Base-by-base conservation (phyloP, 352 stramenopile genomes). In the Globisporangium lucens region DNA sequence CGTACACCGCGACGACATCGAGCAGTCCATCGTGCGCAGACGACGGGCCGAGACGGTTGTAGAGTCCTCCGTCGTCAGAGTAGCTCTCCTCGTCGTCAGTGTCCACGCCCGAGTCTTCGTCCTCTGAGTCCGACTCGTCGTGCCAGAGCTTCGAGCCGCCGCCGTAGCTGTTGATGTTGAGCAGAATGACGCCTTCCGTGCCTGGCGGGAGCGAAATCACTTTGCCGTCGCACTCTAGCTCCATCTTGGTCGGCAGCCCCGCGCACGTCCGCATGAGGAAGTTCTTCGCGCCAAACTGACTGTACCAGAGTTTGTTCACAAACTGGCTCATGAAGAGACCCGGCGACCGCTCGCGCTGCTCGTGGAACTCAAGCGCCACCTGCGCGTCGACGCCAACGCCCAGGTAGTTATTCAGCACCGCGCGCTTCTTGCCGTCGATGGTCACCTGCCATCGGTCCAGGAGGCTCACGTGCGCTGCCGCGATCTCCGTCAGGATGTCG, bases 261-360 rank as follows among this genome's bases (percentile, higher is more conserved):
- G 87, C 88, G 56, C 87, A 97, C 8, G 85, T 94, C 0, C 85
- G 84, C 35, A 93, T 81, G n/a, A 97, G 74, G 61, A 93, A 94
- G 58, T 94, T 93, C 68, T 94, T 93, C 38, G 86, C 87, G 24
- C 89, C 89, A 61, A 93, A 93, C 68, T 91, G 85, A 69, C 78
- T 90, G 79, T 98, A 98, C 76, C 90, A 95, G 7, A 97, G 36
- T 70, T 97, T 97, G 75, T 98, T 98, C 30, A 95, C 89, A 29
- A 95, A 85, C 65, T 95, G 85, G 53, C 83, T 96, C 70, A 93
- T 89, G 52, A 98, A 98, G 1, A 97, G 71, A 17, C 83, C 82
- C 0, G 93, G 93, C 56, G 94, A 94, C 24, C 80, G 80, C 64
- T 97, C 80, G 51, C 93, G 86, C 65, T 95, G 89, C 56, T 94